Conservation (phyloP, 768 basidiomycete species). For the Leucosporidium scottii region DNA sequence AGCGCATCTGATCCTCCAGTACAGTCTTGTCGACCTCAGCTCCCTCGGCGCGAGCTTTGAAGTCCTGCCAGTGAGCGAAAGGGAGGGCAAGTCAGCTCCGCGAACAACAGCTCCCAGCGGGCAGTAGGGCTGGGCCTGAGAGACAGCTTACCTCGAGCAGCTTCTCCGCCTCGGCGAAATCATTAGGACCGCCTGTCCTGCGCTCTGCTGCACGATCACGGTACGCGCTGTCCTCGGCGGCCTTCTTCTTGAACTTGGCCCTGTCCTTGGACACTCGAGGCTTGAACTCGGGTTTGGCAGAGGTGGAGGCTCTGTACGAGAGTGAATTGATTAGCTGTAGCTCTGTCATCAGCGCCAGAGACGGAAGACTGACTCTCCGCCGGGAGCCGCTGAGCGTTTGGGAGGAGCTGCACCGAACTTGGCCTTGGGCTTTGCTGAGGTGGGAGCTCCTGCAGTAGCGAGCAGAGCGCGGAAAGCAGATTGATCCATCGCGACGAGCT, state of each 20-base stretch:
- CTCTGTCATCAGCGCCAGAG: background rate
- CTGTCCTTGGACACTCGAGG: slow-evolving; percentile 64
- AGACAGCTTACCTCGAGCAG: slow-evolving; percentile 16
- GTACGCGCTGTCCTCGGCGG: slow-evolving; percentile 49
- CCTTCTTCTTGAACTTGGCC: slow-evolving; percentile 8
- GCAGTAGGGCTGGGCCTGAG: too few relatives aligned
- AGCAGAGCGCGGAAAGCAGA: background rate
- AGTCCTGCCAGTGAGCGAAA: slow-evolving; percentile 10
- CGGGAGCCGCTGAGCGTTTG: background rate
- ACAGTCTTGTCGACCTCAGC: slow-evolving; percentile 2
- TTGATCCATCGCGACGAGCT: slow-evolving; percentile 8
- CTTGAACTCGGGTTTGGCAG: slow-evolving; percentile 58
- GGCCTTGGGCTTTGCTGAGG: background rate
- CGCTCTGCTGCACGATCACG: slow-evolving; percentile 72
- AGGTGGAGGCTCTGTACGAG: background rate
- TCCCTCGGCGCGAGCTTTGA: slow-evolving; percentile 7
- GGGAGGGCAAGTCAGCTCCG: too few relatives aligned
- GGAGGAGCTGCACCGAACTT: slow-evolving; percentile 7
- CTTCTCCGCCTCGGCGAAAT: slow-evolving; percentile 57
- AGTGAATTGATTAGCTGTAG: too few relatives aligned
- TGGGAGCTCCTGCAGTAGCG: background rate
- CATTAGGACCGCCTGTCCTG: slow-evolving; percentile 58
- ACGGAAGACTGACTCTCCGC: background rate
- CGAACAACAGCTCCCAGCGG: background rate
- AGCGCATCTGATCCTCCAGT: slow-evolving; percentile 21